phyloP scores from a whole-genome alignment of 2,329 filamentous ascomycete species.

The Ceratocystis diversiconidia region DNA sequence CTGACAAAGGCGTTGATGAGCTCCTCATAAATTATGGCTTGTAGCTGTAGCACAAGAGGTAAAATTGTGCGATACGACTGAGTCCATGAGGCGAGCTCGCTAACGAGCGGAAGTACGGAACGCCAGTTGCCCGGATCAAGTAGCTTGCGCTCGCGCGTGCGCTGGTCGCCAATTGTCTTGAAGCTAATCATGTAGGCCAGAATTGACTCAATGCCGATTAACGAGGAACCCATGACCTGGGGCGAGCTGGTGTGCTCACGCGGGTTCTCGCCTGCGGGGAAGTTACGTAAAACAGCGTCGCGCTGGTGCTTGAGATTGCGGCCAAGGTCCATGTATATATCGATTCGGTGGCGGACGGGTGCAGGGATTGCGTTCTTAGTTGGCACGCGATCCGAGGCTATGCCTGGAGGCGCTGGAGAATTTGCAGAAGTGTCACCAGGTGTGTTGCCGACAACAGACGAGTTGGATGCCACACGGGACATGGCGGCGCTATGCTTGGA shows the following conservation, averaged over 20 bases:
- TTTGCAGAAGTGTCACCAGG: conserved; percentile 3
- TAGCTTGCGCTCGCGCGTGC: conserved; percentile 31
- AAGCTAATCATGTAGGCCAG: conserved; percentile 41
- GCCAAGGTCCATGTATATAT: conserved; percentile 28
- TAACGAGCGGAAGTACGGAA: conserved; percentile 32
- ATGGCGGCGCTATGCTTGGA: conserved; percentile 11
- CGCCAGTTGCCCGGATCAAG: conserved; percentile 31
- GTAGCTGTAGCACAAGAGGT: conserved; percentile 31
- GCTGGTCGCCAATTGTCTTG: conserved; percentile 33
- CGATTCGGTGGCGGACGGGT: conserved; percentile 20
- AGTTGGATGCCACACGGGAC: conserved; percentile 15
- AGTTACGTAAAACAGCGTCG: conserved; percentile 29
- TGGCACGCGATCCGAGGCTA: not conserved
- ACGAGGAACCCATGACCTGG: conserved; percentile 29
- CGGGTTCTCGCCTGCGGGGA: conserved; percentile 21
- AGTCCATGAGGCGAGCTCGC: conserved; percentile 27
- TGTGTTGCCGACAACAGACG: conserved; percentile 10
- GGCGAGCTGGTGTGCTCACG: conserved; percentile 13
- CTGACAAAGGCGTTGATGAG: conserved; percentile 27
- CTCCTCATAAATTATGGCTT: conserved; percentile 33
- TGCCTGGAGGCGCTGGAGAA: conserved; percentile 5
- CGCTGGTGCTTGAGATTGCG: conserved; percentile 41
- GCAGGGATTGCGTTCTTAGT: conserved; percentile 1
- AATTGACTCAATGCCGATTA: conserved; percentile 35
- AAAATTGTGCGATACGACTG: conserved; percentile 29